These are phyloP conservation scores for Massariosphaeria phaeospora DNA, from an alignment of 495 filamentous ascomycete species.

Conservation along the genomic window DNA sequence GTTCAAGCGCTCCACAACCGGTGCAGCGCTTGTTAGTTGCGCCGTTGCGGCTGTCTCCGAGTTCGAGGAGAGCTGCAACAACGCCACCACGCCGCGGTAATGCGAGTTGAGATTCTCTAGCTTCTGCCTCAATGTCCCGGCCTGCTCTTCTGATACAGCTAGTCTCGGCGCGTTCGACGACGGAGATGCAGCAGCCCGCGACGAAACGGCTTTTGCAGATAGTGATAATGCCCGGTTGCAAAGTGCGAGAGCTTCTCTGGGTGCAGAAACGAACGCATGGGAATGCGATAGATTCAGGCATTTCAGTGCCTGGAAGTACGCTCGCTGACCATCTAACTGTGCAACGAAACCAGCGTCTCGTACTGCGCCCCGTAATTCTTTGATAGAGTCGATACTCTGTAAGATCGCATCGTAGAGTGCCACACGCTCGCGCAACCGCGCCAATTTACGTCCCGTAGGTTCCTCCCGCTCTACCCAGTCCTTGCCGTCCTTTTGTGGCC, in stretches of 20 bases:
- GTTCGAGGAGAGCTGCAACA: conserved; percentile 54
- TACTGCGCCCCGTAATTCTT: conserved; percentile 85
- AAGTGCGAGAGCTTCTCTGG: conserved; percentile 80
- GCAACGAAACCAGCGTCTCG: conserved; percentile 70
- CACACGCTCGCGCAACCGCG: conserved; percentile 77
- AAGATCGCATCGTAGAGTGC: conserved; percentile 91
- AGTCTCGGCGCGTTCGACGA: conserved; percentile 50
- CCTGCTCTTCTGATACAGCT: conserved; percentile 54
- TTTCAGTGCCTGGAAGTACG: conserved; percentile 87
- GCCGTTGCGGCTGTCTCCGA: conserved; percentile 35
- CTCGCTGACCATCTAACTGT: conserved; percentile 69
- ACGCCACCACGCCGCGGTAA: conserved; percentile 74
- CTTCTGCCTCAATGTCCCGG: conserved; percentile 52
- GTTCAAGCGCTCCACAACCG: conserved; percentile 66
- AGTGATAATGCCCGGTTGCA: conserved; percentile 63
- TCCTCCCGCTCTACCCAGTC: conserved; percentile 47
- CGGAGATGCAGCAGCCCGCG: conserved; percentile 2
- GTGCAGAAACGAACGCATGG: conserved; percentile 65
- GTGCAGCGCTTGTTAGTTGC: conserved; percentile 37
- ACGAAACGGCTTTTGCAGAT: conserved; percentile 38
- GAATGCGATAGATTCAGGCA: conserved; percentile 82
- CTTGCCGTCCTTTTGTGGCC: conserved; percentile 54
- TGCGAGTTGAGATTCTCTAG: conserved; percentile 66
- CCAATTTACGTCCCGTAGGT: conserved; percentile 62
- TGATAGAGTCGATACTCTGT: conserved; percentile 83